Evolutionary conservation across 1,284 basidiomycete genomes (phyloP), one percentile per base, ranked within the genome.

Genomic region (Trametes versicolor): DNA sequence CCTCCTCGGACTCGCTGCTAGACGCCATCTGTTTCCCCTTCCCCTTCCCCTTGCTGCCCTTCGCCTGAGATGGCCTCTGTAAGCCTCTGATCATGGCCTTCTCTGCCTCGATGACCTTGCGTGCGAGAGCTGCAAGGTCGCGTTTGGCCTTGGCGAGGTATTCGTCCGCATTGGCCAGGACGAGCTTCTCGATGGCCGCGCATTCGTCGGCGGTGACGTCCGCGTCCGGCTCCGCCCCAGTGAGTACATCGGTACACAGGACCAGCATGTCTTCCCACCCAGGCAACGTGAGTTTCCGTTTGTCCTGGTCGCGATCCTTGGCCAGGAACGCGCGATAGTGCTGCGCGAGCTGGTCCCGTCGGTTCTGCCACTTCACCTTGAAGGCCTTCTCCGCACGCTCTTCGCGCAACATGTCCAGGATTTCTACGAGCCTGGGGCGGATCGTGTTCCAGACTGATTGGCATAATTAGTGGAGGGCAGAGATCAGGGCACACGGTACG

Each of bases 401-500:
- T 37, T 29, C n/a, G 15, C 60, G 51, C 34, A 59, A 17, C 8
- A n/a, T 12, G 4, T 62, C 64, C 6, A 65, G 47, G 13, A 62
- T 56, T 12, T 19, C 48, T 3, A 55, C 15, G 4, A 65, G 45
- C 48, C 55, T 62, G 17, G 64, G 64, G 8, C 52, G 47, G 36
- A 65, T 62, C 0, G 23, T 54, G n/a, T 56, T 62, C 64, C 64
- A 65, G 21, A 62, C 64, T 62, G 50, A 2, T 5, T 3, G 25
- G 13, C 45, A 9, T 25, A 15, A 19, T 39, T 7, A 50, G 39
- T 7, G 25, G 2, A 29, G 25, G 27, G 23, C 10, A 9, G 7
- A 25, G 6, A 13, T 8, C 4, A 7, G 45, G 12, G 3, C 13
- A 29, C 25, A 13, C 13, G 27, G 23, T 2, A 56, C 59, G 23